Evolutionary conservation across 164 flowering plant genomes (phyloP).

Genomic region (Kalanchoe fedtschenkoi): DNA sequence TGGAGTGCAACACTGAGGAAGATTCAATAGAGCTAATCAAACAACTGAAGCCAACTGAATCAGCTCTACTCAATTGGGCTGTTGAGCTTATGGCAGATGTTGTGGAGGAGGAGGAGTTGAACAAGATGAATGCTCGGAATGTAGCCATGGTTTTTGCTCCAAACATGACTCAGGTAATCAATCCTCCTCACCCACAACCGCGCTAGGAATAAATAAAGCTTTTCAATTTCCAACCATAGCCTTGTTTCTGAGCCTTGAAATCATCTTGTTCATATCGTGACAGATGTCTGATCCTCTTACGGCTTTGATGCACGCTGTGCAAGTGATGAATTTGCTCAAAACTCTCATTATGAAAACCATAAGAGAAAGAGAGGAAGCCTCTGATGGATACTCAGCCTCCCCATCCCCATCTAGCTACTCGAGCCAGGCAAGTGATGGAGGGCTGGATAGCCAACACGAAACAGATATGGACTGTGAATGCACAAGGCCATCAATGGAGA

Average conservation of each 20-base stretch:
- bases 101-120: conserved; percentile 78
- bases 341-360: conserved; percentile 62
- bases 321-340: conserved; percentile 97
- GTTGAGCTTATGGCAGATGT: conserved; percentile 95
- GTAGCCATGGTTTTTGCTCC: conserved; percentile 95
- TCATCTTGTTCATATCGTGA: no score
- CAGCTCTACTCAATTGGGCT: conserved; percentile 85
- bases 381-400: conserved; percentile 2
- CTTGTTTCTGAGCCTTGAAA: no score
- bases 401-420: conserved; percentile 3
- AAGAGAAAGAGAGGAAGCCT: conserved; percentile 62
- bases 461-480: background rate
- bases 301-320: conserved; percentile 96
- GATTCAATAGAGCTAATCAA: conserved; percentile 67
- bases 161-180: conserved; percentile 87
- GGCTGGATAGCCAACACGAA: background rate
- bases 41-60: conserved; percentile 66
- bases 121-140: conserved; percentile 95
- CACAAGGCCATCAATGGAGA: background rate
- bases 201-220: no score
- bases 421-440: background rate
- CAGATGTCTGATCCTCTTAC: conserved; percentile 99
- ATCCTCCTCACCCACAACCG: no score
- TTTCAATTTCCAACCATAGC: no score
- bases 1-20: conserved; percentile 75